Base-by-base conservation (phyloP, 148 eudicot species). In the Camellia sinensis region DNA sequence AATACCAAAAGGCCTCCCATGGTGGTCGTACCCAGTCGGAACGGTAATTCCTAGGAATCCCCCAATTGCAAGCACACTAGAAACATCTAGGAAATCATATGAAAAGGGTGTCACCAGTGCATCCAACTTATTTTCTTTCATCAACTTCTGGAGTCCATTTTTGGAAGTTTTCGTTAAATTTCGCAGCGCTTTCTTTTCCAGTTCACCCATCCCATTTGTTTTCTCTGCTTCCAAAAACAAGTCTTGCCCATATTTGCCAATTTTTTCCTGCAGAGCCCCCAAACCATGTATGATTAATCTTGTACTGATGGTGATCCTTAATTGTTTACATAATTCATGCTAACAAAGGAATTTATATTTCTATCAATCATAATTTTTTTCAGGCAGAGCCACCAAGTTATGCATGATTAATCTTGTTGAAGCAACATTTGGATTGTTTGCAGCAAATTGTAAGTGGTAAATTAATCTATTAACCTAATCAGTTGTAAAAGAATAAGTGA, bases 101-200 rank as follows among this genome's bases (percentile, higher is more conserved):
- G 82, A 74, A 3, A 78, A 83, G 0, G 85, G 83, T 29, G 84
- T 82, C 76, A 89, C 77, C 22, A 87, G 62, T 74, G 94, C 94
- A 53, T 91, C 92, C 18, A 91, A 64, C 62, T 88, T 41, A 7
- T 86, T 67, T 7, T 89, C 87, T 29, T 22, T 70, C 90, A 91
- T 88, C 11, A 85, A 46, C 74, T 91, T 89, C 83, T 89, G 92
- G 17, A 91, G 82, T 13, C 92, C 89, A 9, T 88, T 82, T 56
- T 59, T 67, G 6, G 85, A 77, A 21, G 80, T 71, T 45, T 54
- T 44, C 73, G 67, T 83, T 22, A 15, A 56, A 60, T 60, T 60
- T 17, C 50, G 82, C 6, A 5, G 78, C 82, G 78, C 75, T 81
- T 76, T 82, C 87, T 14, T 79, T 48, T 0, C 37, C 37, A 29